These are phyloP conservation scores for Pyrrhoderma lamaoense DNA, from an alignment of 1,284 basidiomycete species.

Conservation along the genomic window DNA sequence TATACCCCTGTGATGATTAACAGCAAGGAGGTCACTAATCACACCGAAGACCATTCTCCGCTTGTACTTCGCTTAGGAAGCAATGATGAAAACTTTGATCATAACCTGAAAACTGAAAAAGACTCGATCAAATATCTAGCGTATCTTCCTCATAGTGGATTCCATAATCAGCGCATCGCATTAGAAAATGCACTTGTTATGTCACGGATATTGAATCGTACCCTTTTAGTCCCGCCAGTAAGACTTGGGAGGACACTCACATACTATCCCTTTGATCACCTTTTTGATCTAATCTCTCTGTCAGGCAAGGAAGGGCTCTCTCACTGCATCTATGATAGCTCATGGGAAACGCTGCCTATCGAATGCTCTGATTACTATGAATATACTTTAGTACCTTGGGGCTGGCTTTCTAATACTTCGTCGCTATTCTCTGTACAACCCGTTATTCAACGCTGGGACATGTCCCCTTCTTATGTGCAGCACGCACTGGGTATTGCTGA, in stretches of 20 bases:
- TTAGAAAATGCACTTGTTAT: constrained; percentile 74
- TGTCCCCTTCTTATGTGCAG: constrained; percentile 42
- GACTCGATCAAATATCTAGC: constrained; percentile 41
- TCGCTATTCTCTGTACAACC: constrained; percentile 31
- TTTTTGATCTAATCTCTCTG: constrained; percentile 40
- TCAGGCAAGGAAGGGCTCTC: constrained; percentile 45
- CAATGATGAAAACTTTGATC: too few relatives aligned
- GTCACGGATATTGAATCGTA: constrained; percentile 61
- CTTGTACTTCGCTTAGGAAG: too few relatives aligned
- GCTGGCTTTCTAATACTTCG: constrained; percentile 54
- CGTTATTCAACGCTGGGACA: constrained; percentile 40
- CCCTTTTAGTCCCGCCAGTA: constrained; percentile 64
- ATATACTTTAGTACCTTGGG: constrained; percentile 60
- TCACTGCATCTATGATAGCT: constrained; percentile 38
- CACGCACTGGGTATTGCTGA: constrained; percentile 33
- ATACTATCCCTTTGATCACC: constrained; percentile 54
- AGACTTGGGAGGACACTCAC: constrained; percentile 57
- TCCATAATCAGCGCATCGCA: constrained; percentile 79
- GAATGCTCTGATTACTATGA: constrained; percentile 55
- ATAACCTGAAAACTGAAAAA: constrained; percentile 4
- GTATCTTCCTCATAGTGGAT: constrained; percentile 72
- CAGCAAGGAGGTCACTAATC: too few relatives aligned
- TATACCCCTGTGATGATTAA: too few relatives aligned
- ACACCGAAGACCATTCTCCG: too few relatives aligned
- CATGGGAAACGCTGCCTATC: constrained; percentile 29